These are phyloP conservation scores for Nicotiana paniculata DNA, from an alignment of 257 asterid species.

Conservation along the genomic window DNA sequence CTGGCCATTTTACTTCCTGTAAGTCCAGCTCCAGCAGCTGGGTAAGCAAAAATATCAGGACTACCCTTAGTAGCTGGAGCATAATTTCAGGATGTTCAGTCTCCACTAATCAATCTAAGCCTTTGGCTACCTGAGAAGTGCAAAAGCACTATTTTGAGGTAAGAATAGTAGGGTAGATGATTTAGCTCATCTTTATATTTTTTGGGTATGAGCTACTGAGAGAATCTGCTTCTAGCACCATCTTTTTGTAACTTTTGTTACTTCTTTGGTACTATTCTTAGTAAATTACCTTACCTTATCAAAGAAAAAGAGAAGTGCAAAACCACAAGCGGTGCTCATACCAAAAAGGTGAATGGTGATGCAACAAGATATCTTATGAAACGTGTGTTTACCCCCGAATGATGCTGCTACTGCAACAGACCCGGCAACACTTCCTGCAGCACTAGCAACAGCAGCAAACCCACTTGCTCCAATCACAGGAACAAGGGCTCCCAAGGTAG, in stretches of 20 bases:
- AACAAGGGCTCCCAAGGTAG: constrained; percentile 75
- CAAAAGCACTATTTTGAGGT: background rate
- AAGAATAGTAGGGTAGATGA: background rate
- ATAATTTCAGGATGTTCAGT: background rate
- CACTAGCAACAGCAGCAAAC: constrained; percentile 87
- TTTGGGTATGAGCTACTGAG: background rate
- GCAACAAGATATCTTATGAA: background rate
- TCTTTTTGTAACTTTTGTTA: background rate
- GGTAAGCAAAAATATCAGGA: constrained; percentile 10
- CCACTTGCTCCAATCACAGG: constrained; percentile 96
- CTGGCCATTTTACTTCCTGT: constrained; percentile 87
- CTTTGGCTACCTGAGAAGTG: background rate
- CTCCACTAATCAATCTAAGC: background rate
- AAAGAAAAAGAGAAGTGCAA: background rate
- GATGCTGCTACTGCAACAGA: constrained; percentile 99
- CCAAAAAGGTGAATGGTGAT: too few species aligned
- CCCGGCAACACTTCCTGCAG: constrained; percentile 97
- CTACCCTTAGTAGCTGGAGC: background rate
- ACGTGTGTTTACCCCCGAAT: constrained; percentile 61
- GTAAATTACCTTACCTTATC: background rate
- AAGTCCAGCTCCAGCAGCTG: constrained; percentile 99
- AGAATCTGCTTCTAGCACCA: background rate
- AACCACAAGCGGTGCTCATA: background rate
- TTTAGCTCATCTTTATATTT: background rate
- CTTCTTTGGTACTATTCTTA: background rate